Base-by-base conservation (phyloP, 2,329 filamentous ascomycete genomes). In the Calycina herbarum region DNA sequence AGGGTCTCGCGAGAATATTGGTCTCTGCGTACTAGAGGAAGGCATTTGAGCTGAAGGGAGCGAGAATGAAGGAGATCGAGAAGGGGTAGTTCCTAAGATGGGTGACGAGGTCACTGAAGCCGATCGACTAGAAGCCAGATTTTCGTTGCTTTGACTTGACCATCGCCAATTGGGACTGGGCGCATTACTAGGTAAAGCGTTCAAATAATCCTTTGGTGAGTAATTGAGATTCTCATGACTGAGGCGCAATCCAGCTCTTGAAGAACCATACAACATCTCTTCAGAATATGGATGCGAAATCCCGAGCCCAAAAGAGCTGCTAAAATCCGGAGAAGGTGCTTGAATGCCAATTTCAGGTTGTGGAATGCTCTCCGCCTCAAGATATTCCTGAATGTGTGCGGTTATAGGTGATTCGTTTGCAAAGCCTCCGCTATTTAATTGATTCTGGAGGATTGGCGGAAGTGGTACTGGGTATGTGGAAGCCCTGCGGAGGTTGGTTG, bases 311-410 rank as follows among this genome's bases (percentile, higher is more conserved):
- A 54, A 64, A 54, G 48, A 54, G 7, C 15, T 29, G 31, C 51
- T 42, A 6, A 29, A 17, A 38, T 40, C 61, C 2, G 61, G 61
- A n/a, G 61, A 62, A 5, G 61, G 61, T 24, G 51, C 48, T 24
- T 57, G 48, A 7, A 62, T 29, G 17, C 35, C 61, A 13, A 62
- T 57, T 35, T 56, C 57, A 58, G 24, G 61, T 48, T 20, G 57
- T 40, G 15, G 24, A 48, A 42, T 31, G 29, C 42, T 56, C 27
- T 33, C 15, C 68, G 40, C 64, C 35, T 72, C 69, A 17, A 72
- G 63, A 57, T 71, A 73, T 17, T 74, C 68, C 62, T 73, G 66
- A 4, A 72, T 66, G 51, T 72, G 71, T 61, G 64, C 66, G 2
- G 62, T 63, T 1, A 73, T 72, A 13, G 61, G 40, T 57, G 51